These are phyloP conservation scores for Phialocephala subalpina DNA, from an alignment of 2,329 filamentous ascomycete species.

Conservation along the genomic window DNA sequence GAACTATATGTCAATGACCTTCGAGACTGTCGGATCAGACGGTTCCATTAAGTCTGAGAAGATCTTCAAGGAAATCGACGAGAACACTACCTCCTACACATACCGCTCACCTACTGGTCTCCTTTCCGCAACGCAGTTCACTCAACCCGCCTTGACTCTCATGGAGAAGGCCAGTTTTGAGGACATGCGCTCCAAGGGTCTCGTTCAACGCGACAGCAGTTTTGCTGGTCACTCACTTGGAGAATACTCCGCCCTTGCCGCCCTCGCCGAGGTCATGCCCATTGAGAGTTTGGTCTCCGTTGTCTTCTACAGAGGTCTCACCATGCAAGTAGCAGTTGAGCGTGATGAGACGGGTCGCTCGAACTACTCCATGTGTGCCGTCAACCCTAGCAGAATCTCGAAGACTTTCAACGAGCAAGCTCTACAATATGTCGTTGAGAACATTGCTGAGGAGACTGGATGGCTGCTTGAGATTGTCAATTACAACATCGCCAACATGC, in stretches of 20 bases:
- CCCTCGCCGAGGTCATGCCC: conserved; percentile 98
- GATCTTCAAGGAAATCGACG: conserved; percentile 98
- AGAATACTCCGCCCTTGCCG: conserved; percentile 96
- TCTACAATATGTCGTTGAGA: conserved; percentile 95
- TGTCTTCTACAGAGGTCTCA: conserved; percentile 98
- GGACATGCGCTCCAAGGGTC: conserved; percentile 97
- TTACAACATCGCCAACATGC: conserved; percentile 80
- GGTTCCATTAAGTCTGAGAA: conserved; percentile 97
- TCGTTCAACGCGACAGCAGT: conserved; percentile 94
- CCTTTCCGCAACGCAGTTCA: conserved; percentile 97
- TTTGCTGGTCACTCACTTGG: conserved; percentile 98
- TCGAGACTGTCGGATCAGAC: conserved; percentile 94
- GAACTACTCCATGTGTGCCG: conserved; percentile 99
- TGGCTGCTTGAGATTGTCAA: conserved; percentile 99
- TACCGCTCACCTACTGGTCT: conserved; percentile 95
- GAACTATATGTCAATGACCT: conserved; percentile 99
- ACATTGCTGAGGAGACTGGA: conserved; percentile 89
- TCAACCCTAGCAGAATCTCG: conserved; percentile 97
- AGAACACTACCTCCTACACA: conserved; percentile 93
- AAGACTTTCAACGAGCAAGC: conserved; percentile 99
- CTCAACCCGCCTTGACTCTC: conserved; percentile 92
- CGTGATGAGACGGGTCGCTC: conserved; percentile 91
- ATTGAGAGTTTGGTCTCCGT: conserved; percentile 98
- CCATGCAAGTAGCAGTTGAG: conserved; percentile 99
- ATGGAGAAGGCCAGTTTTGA: conserved; percentile 99